Conservation (phyloP, 768 basidiomycete species). For the Suillus brevipes region DNA sequence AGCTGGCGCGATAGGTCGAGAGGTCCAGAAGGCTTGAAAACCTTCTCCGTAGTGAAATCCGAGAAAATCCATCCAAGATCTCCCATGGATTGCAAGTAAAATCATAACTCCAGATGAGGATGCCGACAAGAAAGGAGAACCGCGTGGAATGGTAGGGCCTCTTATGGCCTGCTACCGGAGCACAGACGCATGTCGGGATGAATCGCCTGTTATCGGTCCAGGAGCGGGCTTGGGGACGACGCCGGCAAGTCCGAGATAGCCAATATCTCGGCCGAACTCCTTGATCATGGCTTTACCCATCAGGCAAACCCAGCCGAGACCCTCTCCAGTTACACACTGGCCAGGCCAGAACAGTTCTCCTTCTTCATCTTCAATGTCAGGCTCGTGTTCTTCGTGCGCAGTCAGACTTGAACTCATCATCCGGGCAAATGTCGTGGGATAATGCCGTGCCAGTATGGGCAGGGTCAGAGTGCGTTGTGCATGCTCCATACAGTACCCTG, state of each 20-base stretch:
- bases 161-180: conserved; percentile 30
- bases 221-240: conserved; percentile 69
- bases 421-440: conserved; percentile 74
- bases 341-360: conserved; percentile 87
- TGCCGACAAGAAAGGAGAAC: conserved; percentile 32
- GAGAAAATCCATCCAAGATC: conserved; percentile 31
- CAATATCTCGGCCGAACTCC: conserved; percentile 75
- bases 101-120: conserved; percentile 29
- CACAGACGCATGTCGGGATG: conserved; percentile 31
- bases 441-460: conserved; percentile 66
- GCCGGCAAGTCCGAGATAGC: conserved; percentile 70
- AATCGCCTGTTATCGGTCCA: conserved; percentile 30
- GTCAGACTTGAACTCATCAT: conserved; percentile 65
- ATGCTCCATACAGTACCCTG: conserved; percentile 42
- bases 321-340: conserved; percentile 70
- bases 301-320: conserved; percentile 83
- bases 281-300: conserved; percentile 87
- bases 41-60: conserved; percentile 18
- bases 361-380: conserved; percentile 83
- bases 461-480: conserved; percentile 61
- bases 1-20: conserved; percentile 21
- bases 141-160: conserved; percentile 4
- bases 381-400: conserved; percentile 71
- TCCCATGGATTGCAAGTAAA: conserved; percentile 26
- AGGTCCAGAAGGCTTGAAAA: conserved; percentile 11